Base-by-base conservation (phyloP, 2,329 filamentous ascomycete genomes). In the Venturiaceae sp. region DNA sequence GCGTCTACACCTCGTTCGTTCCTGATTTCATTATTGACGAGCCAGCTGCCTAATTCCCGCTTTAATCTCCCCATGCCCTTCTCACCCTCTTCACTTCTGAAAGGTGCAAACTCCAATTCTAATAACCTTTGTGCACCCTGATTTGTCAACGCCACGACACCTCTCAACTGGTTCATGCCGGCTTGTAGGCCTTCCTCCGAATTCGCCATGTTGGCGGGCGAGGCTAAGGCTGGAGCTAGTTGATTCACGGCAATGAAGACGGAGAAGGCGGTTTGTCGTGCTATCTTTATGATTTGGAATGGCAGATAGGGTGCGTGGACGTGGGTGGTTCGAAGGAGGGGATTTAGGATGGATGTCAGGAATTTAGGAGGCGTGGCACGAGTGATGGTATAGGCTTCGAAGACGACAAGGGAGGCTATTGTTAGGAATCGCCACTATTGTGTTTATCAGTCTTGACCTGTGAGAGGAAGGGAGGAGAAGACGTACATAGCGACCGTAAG, bases 11-110 rank as follows among this genome's bases (percentile, higher is more conserved):
- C 89, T 0, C 85, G 86, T 71, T 92, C 88, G 53, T 82, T 83
- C 63, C 84, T 81, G 60, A 95, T 87, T 14, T 86, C 92, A 68
- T 95, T 95, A 70, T 95, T 85, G 55, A 96, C 84, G 64, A 97
- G 76, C 81, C 90, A 95, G 66, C 94, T 89, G 72, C 86, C 88
- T 73, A 96, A 82, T 66, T 87, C 88, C 41, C 80, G 80, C 62
- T 84, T 81, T 66, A 95, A 73, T 60, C 83, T 54, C 11, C 9
- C 44, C 30, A 52, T 83, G 47, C 77, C 77, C 52, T 87, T 75
- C n/a, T 77, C 78, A 61, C 82, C 80, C 36, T 80, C 74, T 66
- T 95, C 87, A n/a, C 85, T 86, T 55, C 79, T 83, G 71, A 91
- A 96, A 0, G 92, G 92, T 56, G 84, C 84, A 71, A 92, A 81